A percentile compares a stretch with the other conserved stretches of the same genome.
Evolutionary conservation across 2,329 filamentous ascomycete genomes (phyloP).

Genomic region (Claviceps pusilla): DNA sequence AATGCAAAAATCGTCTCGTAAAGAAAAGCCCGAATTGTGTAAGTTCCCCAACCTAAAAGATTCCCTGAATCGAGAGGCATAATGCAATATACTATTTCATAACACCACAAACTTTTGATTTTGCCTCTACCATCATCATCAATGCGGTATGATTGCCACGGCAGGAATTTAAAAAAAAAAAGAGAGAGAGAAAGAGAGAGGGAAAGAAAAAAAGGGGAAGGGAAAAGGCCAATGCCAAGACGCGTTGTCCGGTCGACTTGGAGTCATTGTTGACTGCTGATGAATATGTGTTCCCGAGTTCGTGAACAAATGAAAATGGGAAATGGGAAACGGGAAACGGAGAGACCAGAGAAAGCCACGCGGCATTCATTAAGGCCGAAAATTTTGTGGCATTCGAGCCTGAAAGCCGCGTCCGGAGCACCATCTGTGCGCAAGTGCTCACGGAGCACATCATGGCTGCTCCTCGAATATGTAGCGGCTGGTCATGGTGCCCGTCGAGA

Average conservation of each 20-base stretch:
- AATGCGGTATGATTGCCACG: background rate
- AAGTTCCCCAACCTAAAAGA: conserved; percentile 4
- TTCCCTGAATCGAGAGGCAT: conserved; percentile 12
- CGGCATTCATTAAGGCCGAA: background rate
- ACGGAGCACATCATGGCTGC: background rate
- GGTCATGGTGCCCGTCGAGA: background rate
- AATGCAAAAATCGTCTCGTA: conserved; percentile 24
- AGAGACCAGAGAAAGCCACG: background rate
- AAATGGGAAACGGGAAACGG: background rate
- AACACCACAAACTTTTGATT: conserved; percentile 10
- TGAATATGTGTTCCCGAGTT: background rate
- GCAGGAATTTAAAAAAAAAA: background rate
- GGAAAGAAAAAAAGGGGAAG: too few relatives aligned
- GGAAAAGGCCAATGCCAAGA: background rate
- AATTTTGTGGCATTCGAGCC: background rate
- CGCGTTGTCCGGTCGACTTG: background rate
- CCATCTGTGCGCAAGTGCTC: background rate
- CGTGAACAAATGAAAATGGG: background rate
- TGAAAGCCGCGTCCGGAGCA: too few relatives aligned
- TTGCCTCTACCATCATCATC: conserved; percentile 7
- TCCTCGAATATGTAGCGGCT: background rate
- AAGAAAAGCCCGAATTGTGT: background rate
- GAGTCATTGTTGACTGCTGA: background rate
- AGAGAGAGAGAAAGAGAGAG: too few relatives aligned
- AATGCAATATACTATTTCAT: conserved; percentile 15